Conservation (phyloP, 495 filamentous ascomycete species). For the Hyaloscypha finlandica region DNA sequence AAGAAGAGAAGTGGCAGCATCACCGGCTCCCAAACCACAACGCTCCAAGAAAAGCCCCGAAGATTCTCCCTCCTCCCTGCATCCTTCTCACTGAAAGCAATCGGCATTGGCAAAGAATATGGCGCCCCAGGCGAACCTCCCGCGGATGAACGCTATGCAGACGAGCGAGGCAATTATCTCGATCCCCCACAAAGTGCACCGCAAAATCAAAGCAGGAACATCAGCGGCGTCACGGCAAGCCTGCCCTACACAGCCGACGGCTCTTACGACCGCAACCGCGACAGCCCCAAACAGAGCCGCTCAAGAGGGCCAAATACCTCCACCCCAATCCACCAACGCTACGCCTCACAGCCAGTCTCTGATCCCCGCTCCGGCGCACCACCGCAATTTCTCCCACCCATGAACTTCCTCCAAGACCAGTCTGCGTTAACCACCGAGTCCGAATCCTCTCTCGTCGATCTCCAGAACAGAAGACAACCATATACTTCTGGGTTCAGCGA, state of each 20-base stretch:
- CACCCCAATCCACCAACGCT: constrained; percentile 37
- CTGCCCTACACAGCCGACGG: constrained; percentile 32
- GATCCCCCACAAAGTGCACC: constrained; percentile 36
- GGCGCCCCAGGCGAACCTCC: constrained; percentile 37
- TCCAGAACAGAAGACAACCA: constrained; percentile 15
- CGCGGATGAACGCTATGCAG: constrained; percentile 42
- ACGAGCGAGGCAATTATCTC: constrained; percentile 24
- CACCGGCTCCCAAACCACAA: constrained; percentile 43
- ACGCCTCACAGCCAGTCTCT: constrained; percentile 24
- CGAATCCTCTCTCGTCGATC: constrained; percentile 48
- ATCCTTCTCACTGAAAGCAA: constrained; percentile 68
- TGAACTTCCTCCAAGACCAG: constrained; percentile 45
- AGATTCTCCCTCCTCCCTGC: constrained; percentile 82
- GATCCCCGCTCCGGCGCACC: constrained; percentile 45
- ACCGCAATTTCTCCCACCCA: constrained; percentile 34
- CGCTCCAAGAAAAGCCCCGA: constrained; percentile 57
- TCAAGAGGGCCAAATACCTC: constrained; percentile 24
- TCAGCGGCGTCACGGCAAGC: constrained; percentile 38
- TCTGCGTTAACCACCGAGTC: constrained; percentile 47
- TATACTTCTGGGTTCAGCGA: constrained; percentile 40
- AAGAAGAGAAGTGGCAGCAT: constrained; percentile 69
- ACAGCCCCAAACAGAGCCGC: constrained; percentile 25
- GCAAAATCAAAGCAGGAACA: constrained; percentile 41
- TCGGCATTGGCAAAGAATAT: constrained; percentile 52
- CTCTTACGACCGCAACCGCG: constrained; percentile 27